Percentiles rank a stretch among this genome's conserved stretches.
These are phyloP conservation scores for Ascochyta viciae-villosae DNA, from an alignment of 2,329 filamentous ascomycete genomes.

Conservation along the genomic window DNA sequence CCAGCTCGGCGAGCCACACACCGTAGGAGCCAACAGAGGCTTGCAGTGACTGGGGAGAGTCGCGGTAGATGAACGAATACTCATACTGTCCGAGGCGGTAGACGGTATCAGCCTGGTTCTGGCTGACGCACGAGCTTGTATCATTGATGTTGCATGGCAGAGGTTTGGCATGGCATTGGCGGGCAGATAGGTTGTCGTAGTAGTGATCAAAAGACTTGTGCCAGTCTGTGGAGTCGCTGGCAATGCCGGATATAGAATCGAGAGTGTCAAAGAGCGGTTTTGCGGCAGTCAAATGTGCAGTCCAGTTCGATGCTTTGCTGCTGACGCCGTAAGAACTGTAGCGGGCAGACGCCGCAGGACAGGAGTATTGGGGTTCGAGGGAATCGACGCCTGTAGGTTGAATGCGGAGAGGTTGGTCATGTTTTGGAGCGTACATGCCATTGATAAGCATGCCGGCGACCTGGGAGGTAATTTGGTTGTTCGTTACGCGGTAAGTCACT, in stretches of 20 bases:
- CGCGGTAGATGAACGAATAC: conserved; percentile 79
- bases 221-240: conserved; percentile 64
- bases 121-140: conserved; percentile 65
- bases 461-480: conserved; percentile 83
- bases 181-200: conserved; percentile 81
- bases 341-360: conserved; percentile 59
- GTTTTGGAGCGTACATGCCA: conserved; percentile 62
- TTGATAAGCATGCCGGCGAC: conserved; percentile 77
- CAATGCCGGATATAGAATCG: conserved; percentile 73
- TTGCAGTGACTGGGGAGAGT: conserved; percentile 66
- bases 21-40: conserved; percentile 70
- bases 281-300: conserved; percentile 66
- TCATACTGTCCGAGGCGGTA: conserved; percentile 82
- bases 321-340: conserved; percentile 56
- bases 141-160: conserved; percentile 70
- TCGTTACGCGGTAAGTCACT: conserved; percentile 75
- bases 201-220: conserved; percentile 81
- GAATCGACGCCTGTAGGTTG: conserved; percentile 69
- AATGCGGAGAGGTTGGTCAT: conserved; percentile 50
- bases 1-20: conserved; percentile 77
- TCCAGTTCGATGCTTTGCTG: conserved; percentile 61
- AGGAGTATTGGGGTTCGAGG: conserved; percentile 76
- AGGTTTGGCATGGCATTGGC: conserved; percentile 76
- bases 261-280: conserved; percentile 64
- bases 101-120: conserved; percentile 69